phyloP scores from a whole-genome alignment of 176 grass and related monocot genomes.

The Musa schizocarpa region DNA sequence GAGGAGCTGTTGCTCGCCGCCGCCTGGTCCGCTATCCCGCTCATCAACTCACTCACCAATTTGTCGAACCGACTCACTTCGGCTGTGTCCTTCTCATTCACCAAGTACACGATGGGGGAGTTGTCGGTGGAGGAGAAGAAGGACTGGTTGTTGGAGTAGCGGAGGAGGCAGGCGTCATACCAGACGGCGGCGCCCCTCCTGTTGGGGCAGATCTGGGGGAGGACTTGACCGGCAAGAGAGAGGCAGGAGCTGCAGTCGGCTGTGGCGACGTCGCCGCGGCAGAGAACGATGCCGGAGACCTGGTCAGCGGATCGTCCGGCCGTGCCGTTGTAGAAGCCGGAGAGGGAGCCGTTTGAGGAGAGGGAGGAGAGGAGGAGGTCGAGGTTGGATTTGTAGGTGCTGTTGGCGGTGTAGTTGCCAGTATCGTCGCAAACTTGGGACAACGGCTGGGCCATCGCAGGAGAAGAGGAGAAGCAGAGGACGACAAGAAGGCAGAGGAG shows the following conservation, averaged over 20 bases:
- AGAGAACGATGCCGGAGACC: conserved; percentile 37
- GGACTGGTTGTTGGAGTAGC: conserved; percentile 19
- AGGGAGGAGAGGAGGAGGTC: conserved; percentile 19
- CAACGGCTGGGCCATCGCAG: neutral
- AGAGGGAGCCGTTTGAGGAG: neutral
- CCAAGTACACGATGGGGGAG: neutral
- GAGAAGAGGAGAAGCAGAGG: too few relatives aligned
- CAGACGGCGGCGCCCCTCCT: conserved; percentile 16
- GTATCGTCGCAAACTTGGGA: neutral
- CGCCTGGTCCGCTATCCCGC: conserved; percentile 13
- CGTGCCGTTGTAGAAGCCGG: conserved; percentile 20
- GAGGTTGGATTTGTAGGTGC: conserved; percentile 27
- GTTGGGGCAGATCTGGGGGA: conserved; percentile 14
- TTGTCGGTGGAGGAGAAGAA: conserved; percentile 28
- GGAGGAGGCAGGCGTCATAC: conserved; percentile 44
- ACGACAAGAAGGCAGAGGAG: neutral
- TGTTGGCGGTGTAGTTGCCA: conserved; percentile 33
- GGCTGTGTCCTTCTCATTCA: neutral
- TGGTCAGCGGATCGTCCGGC: neutral
- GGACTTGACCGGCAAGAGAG: neutral
- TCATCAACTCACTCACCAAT: neutral
- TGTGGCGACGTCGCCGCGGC: conserved; percentile 33
- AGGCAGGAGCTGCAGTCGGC: conserved; percentile 36
- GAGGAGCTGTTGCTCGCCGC: conserved; percentile 3
- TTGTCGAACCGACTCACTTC: conserved; percentile 18